Conservation (phyloP, 371 early-diverging fungal genomes). For the Apophysomyces sp. region DNA sequence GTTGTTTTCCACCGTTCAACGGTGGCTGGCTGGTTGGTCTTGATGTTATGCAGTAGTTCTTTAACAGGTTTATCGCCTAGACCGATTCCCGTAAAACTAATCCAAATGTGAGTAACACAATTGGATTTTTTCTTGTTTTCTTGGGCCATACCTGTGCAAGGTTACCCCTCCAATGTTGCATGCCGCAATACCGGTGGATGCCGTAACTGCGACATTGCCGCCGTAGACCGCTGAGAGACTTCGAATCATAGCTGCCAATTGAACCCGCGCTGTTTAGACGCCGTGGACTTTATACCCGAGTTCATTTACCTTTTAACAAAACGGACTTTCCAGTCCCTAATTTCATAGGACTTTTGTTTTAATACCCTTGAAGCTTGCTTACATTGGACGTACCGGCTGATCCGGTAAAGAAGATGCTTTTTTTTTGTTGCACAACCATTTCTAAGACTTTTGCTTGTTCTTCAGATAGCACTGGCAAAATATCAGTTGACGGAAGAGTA, state of each 20-base stretch:
- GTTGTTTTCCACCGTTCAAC: slow-evolving; percentile 58
- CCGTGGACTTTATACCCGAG: neutral
- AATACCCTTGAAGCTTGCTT: neutral
- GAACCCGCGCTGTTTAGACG: neutral
- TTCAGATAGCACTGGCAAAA: slow-evolving; percentile 35
- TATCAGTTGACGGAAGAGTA: neutral
- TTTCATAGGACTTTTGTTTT: neutral
- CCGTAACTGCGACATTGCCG: slow-evolving; percentile 69
- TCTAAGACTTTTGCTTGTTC: slow-evolving; percentile 62
- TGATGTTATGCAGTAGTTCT: slow-evolving; percentile 39
- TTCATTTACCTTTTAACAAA: slow-evolving; percentile 45
- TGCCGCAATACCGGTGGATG: slow-evolving; percentile 90
- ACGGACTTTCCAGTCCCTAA: slow-evolving; percentile 79
- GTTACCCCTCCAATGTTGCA: slow-evolving; percentile 80
- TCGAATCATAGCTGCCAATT: slow-evolving; percentile 56
- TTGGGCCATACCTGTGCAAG: slow-evolving; percentile 51
- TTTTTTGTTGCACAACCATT: slow-evolving; percentile 47
- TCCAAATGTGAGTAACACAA: neutral
- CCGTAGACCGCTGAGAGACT: slow-evolving; percentile 27
- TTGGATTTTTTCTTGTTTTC: neutral
- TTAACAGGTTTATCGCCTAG: slow-evolving; percentile 51
- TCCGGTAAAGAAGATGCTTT: slow-evolving; percentile 77
- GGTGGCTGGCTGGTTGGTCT: slow-evolving; percentile 19
- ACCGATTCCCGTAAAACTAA: slow-evolving; percentile 76
- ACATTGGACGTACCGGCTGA: slow-evolving; percentile 57